Evolutionary conservation across 768 basidiomycete genomes (phyloP), one percentile per base, ranked within the genome.

Genomic region (Ramaria sp.): DNA sequence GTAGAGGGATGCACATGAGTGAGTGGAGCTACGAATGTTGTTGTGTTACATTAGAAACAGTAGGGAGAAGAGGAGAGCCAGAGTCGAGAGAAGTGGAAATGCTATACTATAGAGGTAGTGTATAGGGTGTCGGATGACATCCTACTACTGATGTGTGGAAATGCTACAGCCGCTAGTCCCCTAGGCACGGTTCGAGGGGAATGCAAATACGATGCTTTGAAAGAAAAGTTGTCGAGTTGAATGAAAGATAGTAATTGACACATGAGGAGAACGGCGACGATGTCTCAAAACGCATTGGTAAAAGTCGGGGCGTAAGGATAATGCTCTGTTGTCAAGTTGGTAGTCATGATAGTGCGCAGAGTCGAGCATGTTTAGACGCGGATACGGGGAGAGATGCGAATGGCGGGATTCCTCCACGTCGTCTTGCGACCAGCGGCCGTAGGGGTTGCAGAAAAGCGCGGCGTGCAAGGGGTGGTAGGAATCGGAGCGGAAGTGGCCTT

Each of bases 341-440:
- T 48, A 18, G 36, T 49, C 57, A 49, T 58, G 59, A 37, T 56
- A 47, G 48, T 20, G 45, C 20, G 57, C 37, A 57, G 55, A 49
- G 55, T 55, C 50, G 45, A 55, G 41, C 47, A 59, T 52, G 57
- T 60, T 72, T 63, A 77, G 56, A 71, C 73, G 65, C 80, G 77
- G 65, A 68, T 59, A 61, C 74, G 65, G 67, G 82, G 80, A 82
- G 83, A 84, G 77, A 67, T 32, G 52, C 55, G 59, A 5, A 59
- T 39, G 22, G 51, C 34, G 25, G 45, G n/a, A 20, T 50, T 50
- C 48, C 48, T 45, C 53, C 53, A 55, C 43, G 32, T 27, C 20
- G 43, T 47, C 34, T 45, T 55, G 28, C 53, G 41, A 44, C 47
- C 37, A 37, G 61, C 63, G 61, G 58, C 61, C 39, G 57, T 55